Evolutionary conservation across 2,329 filamentous ascomycete genomes (phyloP).

Genomic region (Zelopaecilomyces penicillatus): DNA sequence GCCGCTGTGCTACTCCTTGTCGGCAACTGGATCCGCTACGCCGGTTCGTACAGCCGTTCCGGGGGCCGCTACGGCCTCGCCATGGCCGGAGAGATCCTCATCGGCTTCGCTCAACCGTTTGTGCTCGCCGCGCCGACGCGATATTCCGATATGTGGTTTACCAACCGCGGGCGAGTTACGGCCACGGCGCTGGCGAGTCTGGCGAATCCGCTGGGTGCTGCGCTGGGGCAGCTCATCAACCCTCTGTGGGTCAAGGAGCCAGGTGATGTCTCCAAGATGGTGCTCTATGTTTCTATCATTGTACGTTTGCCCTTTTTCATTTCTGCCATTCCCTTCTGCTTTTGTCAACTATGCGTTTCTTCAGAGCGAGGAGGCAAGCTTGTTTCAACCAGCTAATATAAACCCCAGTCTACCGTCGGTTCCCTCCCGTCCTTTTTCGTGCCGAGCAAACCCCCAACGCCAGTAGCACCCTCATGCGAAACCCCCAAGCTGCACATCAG

Average conservation of each 20-base stretch:
- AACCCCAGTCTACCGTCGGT: constrained; percentile 33
- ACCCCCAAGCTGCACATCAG: constrained; percentile 46
- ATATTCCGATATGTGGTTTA: constrained; percentile 95
- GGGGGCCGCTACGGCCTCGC: constrained; percentile 63
- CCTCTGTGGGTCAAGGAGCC: constrained; percentile 63
- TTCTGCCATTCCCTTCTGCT: neutral
- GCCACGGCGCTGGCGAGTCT: constrained; percentile 80
- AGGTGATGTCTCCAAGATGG: constrained; percentile 65
- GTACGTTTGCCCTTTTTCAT: constrained; percentile 40
- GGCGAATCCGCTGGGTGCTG: constrained; percentile 84
- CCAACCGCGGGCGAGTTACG: constrained; percentile 69
- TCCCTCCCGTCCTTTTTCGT: constrained; percentile 74
- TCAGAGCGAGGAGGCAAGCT: neutral
- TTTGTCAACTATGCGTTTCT: neutral
- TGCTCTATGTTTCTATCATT: constrained; percentile 78
- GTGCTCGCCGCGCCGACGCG: constrained; percentile 80
- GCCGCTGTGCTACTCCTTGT: constrained; percentile 65
- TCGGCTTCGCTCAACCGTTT: constrained; percentile 85
- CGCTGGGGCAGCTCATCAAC: constrained; percentile 77
- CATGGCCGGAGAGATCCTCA: constrained; percentile 87
- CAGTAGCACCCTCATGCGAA: constrained; percentile 59
- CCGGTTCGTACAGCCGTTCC: constrained; percentile 47
- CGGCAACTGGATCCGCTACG: constrained; percentile 90
- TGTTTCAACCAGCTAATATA: neutral
- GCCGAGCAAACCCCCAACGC: constrained; percentile 67